Percentiles rank a stretch among this genome's conserved stretches.
Conservation (phyloP, 2,329 filamentous ascomycete species). For the Calycina marina region DNA sequence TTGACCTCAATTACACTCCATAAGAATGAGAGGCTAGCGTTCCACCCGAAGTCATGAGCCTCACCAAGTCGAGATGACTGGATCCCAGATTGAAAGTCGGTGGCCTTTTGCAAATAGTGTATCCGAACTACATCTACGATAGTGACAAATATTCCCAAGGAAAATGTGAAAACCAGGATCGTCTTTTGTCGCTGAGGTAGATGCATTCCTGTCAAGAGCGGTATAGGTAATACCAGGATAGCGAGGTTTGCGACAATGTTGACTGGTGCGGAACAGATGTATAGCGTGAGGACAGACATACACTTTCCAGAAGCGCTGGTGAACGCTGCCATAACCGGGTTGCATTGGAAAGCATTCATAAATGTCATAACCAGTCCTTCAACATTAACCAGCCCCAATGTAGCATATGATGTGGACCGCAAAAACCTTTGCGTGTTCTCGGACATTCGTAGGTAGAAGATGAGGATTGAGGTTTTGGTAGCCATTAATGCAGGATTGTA, state of each 20-base stretch:
- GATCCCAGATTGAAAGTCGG: slow-evolving; percentile 4
- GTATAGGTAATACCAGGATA: slow-evolving; percentile 76
- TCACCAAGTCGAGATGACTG: slow-evolving; percentile 26
- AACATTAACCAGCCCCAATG: slow-evolving; percentile 62
- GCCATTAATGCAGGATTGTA: slow-evolving; percentile 83
- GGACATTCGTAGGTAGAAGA: slow-evolving; percentile 78
- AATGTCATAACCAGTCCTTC: slow-evolving; percentile 69
- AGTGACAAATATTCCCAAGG: slow-evolving; percentile 74
- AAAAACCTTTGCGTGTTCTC: slow-evolving; percentile 64
- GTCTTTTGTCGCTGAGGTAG: slow-evolving; percentile 76
- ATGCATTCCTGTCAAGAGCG: slow-evolving; percentile 74
- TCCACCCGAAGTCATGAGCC: slow-evolving; percentile 46
- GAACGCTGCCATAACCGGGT: slow-evolving; percentile 59
- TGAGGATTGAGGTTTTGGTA: slow-evolving; percentile 80
- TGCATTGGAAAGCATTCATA: slow-evolving; percentile 78
- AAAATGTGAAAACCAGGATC: slow-evolving; percentile 75
- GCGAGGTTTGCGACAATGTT: slow-evolving; percentile 87
- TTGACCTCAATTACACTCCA: slow-evolving; percentile 92
- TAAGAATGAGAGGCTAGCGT: slow-evolving; percentile 75
- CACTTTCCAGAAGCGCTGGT: slow-evolving; percentile 28
- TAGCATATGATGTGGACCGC: slow-evolving; percentile 67
- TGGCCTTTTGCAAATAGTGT: slow-evolving; percentile 60
- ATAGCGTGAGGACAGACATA: slow-evolving; percentile 42
- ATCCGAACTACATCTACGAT: slow-evolving; percentile 82
- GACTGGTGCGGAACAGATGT: slow-evolving; percentile 66